Conservation (phyloP, 129 eudicot genomes). For the Centella asiatica region DNA sequence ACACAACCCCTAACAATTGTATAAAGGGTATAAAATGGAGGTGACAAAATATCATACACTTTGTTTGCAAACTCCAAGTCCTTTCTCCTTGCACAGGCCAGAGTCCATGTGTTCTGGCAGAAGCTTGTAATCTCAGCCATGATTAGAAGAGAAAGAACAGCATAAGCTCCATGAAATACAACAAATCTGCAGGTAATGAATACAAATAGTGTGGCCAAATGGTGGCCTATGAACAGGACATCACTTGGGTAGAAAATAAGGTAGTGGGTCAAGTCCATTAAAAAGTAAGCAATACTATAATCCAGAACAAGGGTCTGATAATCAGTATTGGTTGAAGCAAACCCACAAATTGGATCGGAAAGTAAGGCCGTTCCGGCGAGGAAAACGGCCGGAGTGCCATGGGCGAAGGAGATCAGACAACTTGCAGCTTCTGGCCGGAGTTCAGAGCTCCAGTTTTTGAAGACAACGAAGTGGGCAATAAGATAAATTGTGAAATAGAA, state of each 20-base stretch:
- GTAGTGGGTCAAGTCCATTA: conserved; percentile 64
- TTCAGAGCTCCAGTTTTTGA: conserved; percentile 56
- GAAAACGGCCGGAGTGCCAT: conserved; percentile 77
- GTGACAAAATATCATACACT: conserved; percentile 39
- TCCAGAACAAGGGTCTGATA: conserved; percentile 53
- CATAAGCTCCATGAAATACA: conserved; percentile 58
- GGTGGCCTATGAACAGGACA: conserved; percentile 62
- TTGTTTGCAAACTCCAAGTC: conserved; percentile 40
- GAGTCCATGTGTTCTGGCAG: conserved; percentile 82
- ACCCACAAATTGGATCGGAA: conserved; percentile 29
- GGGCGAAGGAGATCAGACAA: conserved; percentile 67
- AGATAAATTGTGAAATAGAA: conserved; percentile 39
- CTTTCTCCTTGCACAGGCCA: conserved; percentile 44
- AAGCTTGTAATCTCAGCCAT: conserved; percentile 86
- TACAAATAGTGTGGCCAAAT: conserved; percentile 71
- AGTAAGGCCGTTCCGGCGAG: conserved; percentile 43
- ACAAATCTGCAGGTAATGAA: conserved; percentile 55
- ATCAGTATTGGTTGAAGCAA: conserved; percentile 46
- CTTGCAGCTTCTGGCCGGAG: conserved; percentile 84
- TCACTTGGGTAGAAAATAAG: conserved; percentile 53
- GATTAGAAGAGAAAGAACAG: conserved; percentile 39
- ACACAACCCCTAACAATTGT: conserved; percentile 54
- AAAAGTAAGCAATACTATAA: conserved; percentile 81
- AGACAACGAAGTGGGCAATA: conserved; percentile 43
- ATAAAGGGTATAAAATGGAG: conserved; percentile 63